A percentile compares a stretch with the other conserved stretches of the same genome.
These are phyloP conservation scores for Pelargonium cotyledonis DNA, from an alignment of 441 rosid species.

Conservation along the genomic window DNA sequence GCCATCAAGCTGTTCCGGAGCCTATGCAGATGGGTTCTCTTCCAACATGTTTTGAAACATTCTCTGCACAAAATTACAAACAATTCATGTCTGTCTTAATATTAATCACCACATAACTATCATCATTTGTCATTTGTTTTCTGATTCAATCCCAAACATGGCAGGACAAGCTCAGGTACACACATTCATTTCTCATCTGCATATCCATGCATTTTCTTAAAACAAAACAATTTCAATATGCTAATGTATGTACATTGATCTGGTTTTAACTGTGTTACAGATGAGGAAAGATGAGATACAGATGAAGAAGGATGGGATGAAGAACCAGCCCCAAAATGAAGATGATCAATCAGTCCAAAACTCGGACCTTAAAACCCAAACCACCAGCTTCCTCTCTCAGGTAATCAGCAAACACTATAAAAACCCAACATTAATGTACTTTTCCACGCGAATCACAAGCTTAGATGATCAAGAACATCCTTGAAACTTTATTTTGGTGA, in stretches of 20 bases:
- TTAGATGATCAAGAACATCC: too few species aligned
- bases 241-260: too few species aligned
- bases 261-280: constrained; percentile 4
- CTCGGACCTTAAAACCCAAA: constrained; percentile 19
- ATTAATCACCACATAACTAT: too few species aligned
- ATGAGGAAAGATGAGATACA: constrained; percentile 21
- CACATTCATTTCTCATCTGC: too few species aligned
- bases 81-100: neutral
- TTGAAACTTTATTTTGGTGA: neutral
- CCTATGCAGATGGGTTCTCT: neutral
- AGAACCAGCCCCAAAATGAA: neutral
- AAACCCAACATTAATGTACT: too few species aligned
- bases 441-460: too few species aligned
- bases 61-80: neutral
- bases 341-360: constrained; percentile 9
- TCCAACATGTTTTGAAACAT: neutral
- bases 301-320: constrained; percentile 15
- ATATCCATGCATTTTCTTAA: too few species aligned
- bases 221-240: too few species aligned
- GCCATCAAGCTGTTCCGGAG: neutral
- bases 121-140: too few species aligned
- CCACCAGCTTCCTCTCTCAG: constrained; percentile 37
- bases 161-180: neutral
- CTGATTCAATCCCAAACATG: neutral
- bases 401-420: constrained; percentile 4